phyloP scores from a whole-genome alignment of 1,284 basidiomycete species.

The Rhodotorula sp. region DNA sequence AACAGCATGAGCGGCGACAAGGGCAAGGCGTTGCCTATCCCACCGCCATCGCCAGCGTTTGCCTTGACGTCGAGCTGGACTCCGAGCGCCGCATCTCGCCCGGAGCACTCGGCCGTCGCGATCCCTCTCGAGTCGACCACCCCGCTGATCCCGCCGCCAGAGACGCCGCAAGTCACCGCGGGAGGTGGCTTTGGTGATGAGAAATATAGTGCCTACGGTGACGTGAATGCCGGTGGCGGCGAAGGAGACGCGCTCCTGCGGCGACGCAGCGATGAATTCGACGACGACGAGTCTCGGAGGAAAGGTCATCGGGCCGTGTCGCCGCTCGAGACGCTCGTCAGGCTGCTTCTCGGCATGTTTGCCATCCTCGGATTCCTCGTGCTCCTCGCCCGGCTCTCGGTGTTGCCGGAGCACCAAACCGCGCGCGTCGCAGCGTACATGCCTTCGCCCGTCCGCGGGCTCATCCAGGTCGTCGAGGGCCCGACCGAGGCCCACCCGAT shows the following conservation, averaged over 20 bases:
- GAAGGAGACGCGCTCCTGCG: slow-evolving; percentile 61
- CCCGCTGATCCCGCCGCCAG: slow-evolving; percentile 25
- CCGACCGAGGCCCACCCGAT: slow-evolving; percentile 42
- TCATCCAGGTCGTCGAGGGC: slow-evolving; percentile 32
- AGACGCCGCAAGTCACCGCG: neutral
- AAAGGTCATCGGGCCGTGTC: slow-evolving; percentile 3
- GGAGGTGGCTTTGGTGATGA: neutral
- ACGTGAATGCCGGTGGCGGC: slow-evolving; percentile 42
- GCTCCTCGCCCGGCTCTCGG: slow-evolving; percentile 25
- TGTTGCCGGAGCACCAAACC: slow-evolving; percentile 23
- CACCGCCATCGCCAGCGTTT: slow-evolving; percentile 1
- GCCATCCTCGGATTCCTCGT: slow-evolving; percentile 21
- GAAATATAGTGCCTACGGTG: slow-evolving; percentile 25
- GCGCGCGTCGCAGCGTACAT: slow-evolving; percentile 31
- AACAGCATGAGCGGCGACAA: neutral
- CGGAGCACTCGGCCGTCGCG: slow-evolving; percentile 23
- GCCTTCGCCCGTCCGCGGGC: slow-evolving; percentile 29
- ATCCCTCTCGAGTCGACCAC: slow-evolving; percentile 21
- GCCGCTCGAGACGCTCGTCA: slow-evolving; percentile 17
- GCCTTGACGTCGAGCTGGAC: neutral
- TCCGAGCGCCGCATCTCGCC: slow-evolving; percentile 1
- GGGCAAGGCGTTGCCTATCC: neutral
- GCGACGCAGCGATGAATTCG: slow-evolving; percentile 46
- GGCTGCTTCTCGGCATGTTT: slow-evolving; percentile 25
- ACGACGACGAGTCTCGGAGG: slow-evolving; percentile 36